Conservation (phyloP, 2,329 filamentous ascomycete genomes). For the Pseudogymnoascus sp. region DNA sequence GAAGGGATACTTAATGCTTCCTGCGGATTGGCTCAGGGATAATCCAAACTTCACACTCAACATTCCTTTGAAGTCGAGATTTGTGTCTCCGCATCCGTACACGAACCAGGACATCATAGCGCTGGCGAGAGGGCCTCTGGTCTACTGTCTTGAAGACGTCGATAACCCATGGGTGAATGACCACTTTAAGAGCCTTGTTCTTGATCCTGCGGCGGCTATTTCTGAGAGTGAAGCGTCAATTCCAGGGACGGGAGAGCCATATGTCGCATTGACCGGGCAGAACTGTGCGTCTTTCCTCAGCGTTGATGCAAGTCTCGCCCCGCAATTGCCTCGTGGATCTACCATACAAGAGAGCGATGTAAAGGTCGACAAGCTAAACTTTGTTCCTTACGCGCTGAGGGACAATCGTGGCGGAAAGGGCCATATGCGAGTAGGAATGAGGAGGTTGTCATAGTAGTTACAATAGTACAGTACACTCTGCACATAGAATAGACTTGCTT, state of each 20-base stretch:
- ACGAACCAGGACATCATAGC: constrained; percentile 49
- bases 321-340: not conserved
- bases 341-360: constrained; percentile 18
- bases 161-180: constrained; percentile 51
- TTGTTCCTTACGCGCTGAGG: constrained; percentile 50
- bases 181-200: constrained; percentile 41
- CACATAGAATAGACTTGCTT: not conserved
- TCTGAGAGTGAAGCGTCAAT: constrained; percentile 15
- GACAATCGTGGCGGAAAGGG: constrained; percentile 49
- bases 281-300: constrained; percentile 18
- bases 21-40: constrained; percentile 33
- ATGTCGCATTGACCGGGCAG: constrained; percentile 18
- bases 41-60: constrained; percentile 39
- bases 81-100: constrained; percentile 48
- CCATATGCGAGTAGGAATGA: constrained; percentile 44
- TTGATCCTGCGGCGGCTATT: constrained; percentile 17
- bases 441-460: not conserved
- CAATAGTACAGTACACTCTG: not conserved
- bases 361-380: constrained; percentile 34
- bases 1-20: constrained; percentile 45
- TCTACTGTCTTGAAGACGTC: constrained; percentile 55
- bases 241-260: constrained; percentile 18
- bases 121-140: constrained; percentile 49
- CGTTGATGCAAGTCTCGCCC: constrained; percentile 10
- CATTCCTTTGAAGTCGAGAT: constrained; percentile 42